Evolutionary conservation across 2,329 filamentous ascomycete genomes (phyloP).

Genomic region (Exophiala sp.): DNA sequence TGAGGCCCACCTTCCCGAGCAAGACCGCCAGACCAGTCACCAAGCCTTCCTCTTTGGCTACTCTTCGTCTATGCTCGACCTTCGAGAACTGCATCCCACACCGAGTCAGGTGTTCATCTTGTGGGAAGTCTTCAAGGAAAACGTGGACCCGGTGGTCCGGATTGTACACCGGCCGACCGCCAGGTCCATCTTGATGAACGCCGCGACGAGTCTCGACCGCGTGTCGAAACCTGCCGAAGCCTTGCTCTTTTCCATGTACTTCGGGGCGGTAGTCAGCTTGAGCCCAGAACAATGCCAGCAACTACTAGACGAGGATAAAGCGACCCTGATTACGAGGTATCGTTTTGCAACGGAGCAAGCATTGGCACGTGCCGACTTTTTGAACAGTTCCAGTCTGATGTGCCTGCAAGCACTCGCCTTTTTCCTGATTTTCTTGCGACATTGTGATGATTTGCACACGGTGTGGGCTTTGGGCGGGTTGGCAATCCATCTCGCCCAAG

Average conservation of each 20-base stretch:
- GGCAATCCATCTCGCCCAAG: slow-evolving; percentile 38
- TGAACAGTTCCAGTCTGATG: slow-evolving; percentile 57
- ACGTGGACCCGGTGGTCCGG: slow-evolving; percentile 57
- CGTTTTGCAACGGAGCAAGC: slow-evolving; percentile 60
- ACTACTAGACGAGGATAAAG: slow-evolving; percentile 51
- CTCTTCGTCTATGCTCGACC: slow-evolving; percentile 51
- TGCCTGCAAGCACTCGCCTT: slow-evolving; percentile 58
- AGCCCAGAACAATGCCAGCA: slow-evolving; percentile 40
- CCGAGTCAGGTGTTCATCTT: slow-evolving; percentile 46
- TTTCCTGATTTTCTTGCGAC: slow-evolving; percentile 54
- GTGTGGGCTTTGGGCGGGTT: slow-evolving; percentile 42
- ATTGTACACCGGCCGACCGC: slow-evolving; percentile 54
- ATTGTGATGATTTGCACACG: slow-evolving; percentile 39
- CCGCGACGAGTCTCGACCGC: slow-evolving; percentile 45
- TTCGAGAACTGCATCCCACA: slow-evolving; percentile 52
- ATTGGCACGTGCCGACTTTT: slow-evolving; percentile 56
- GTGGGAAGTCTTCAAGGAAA: slow-evolving; percentile 56
- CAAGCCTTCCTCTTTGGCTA: slow-evolving; percentile 58
- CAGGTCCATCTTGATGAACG: slow-evolving; percentile 47
- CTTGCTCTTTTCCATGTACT: slow-evolving; percentile 56
- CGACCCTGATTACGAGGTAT: slow-evolving; percentile 48
- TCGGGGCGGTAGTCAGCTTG: slow-evolving; percentile 51
- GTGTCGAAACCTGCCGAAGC: slow-evolving; percentile 50
- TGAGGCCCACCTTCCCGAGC: slow-evolving; percentile 43
- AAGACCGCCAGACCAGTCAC: slow-evolving; percentile 41